Evolutionary conservation across 2,329 filamentous ascomycete genomes (phyloP).

Genomic region (Xylaria sp.): DNA sequence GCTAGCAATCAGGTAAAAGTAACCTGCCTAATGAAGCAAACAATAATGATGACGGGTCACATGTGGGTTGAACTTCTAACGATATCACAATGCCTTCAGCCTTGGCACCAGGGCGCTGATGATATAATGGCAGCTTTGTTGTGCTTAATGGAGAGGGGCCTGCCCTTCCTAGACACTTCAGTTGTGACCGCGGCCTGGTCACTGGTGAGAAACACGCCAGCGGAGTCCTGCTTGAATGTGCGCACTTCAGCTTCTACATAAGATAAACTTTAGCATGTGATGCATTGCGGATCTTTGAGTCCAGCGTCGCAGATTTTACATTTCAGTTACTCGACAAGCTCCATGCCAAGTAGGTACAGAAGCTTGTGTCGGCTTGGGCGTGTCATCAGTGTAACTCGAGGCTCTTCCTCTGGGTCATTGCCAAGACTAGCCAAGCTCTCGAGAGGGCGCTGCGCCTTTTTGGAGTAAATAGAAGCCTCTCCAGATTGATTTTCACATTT

Average conservation of each 20-base stretch:
- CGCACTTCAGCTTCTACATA: neutral
- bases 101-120: neutral
- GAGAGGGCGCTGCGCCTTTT: neutral
- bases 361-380: neutral
- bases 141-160: neutral
- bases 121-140: neutral
- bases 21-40: conserved; percentile 27
- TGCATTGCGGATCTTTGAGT: neutral
- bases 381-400: conserved; percentile 15
- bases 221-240: neutral
- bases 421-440: conserved; percentile 14
- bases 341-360: conserved; percentile 7
- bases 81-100: conserved; percentile 6
- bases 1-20: neutral
- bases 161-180: neutral
- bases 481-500: neutral
- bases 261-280: conserved; percentile 1
- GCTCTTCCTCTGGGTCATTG: neutral
- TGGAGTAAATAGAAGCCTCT: neutral
- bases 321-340: neutral
- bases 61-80: neutral
- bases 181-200: neutral
- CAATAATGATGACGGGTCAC: neutral
- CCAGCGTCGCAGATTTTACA: conserved; percentile 1
- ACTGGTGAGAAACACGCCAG: neutral